Percentiles rank a stretch among this genome's conserved stretches.
These are phyloP conservation scores for Leucocoprinus sp. DNA, from an alignment of 768 basidiomycete genomes.

Conservation along the genomic window DNA sequence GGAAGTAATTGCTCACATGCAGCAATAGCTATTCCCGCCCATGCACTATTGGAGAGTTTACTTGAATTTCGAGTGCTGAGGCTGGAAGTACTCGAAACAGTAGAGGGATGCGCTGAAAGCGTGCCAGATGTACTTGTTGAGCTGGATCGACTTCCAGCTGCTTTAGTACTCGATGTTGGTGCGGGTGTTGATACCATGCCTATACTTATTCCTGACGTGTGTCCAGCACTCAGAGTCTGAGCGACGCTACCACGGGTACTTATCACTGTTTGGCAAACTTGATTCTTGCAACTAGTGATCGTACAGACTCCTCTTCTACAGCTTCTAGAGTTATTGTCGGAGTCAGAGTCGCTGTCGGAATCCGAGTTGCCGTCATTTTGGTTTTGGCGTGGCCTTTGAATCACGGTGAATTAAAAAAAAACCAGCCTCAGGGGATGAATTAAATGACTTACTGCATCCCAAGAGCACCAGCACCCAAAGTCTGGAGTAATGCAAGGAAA, in stretches of 20 bases:
- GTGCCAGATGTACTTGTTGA: not conserved
- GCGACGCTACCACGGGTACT: not conserved
- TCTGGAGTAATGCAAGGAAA: constrained; percentile 2
- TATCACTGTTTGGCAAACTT: constrained; percentile 2
- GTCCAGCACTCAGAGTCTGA: constrained; percentile 4
- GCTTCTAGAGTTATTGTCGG: constrained; percentile 9
- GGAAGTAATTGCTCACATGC: constrained; percentile 7
- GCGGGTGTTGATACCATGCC: not conserved
- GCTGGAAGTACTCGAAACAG: not conserved
- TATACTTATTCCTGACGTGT: not conserved
- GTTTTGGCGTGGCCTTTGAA: not conserved
- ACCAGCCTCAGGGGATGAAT: too few relatives aligned
- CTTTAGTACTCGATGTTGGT: not conserved
- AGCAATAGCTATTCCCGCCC: constrained; percentile 11
- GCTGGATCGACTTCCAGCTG: not conserved
- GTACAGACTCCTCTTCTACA: constrained; percentile 3
- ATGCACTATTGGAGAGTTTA: constrained; percentile 12
- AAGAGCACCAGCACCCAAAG: not conserved
- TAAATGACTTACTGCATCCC: not conserved
- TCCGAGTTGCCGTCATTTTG: constrained; percentile 7
- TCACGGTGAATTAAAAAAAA: not conserved
- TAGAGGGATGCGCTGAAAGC: constrained; percentile 1
- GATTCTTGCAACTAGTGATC: constrained; percentile 2
- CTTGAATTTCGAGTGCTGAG: not conserved
- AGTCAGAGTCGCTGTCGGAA: constrained; percentile 11